A percentile compares a stretch with the other conserved stretches of the same genome.
phyloP scores from a whole-genome alignment of 1,139 yeast genomes.

The Pneumocystis wakefieldiae region DNA sequence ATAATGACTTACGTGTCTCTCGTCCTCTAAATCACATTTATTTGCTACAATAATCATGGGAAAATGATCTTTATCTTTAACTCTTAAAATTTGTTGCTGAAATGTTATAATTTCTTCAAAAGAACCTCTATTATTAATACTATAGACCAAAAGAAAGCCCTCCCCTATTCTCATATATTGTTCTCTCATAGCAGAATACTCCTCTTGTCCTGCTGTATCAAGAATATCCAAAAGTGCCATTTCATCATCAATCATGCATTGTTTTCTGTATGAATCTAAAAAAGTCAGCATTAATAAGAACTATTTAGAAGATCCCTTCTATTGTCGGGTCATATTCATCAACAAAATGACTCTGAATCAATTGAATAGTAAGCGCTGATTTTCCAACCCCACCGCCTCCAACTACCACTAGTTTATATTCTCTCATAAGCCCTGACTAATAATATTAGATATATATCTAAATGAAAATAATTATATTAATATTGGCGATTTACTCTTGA shows the following conservation, averaged over 20 bases:
- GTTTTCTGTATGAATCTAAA: slow-evolving; percentile 29
- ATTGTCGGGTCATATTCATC: slow-evolving; percentile 23
- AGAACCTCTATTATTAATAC: slow-evolving; percentile 66
- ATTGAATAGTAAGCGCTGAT: slow-evolving; percentile 78
- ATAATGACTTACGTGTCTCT: slow-evolving; percentile 33
- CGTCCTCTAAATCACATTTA: slow-evolving; percentile 55
- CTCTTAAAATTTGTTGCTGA: slow-evolving; percentile 71
- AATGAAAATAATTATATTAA: neutral
- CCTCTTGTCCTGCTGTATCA: slow-evolving; percentile 36
- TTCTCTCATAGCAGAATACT: slow-evolving; percentile 48
- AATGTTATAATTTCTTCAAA: slow-evolving; percentile 65
- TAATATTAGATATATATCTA: neutral
- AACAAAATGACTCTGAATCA: slow-evolving; percentile 74
- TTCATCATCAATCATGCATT: slow-evolving; percentile 26
- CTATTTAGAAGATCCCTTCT: slow-evolving; percentile 14
- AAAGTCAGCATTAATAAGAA: neutral
- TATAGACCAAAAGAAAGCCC: slow-evolving; percentile 45
- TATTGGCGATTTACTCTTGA: neutral
- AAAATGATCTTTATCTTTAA: slow-evolving; percentile 43
- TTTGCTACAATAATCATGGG: slow-evolving; percentile 33
- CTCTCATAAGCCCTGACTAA: slow-evolving; percentile 18
- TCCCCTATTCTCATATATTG: slow-evolving; percentile 35
- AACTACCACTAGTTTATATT: slow-evolving; percentile 73
- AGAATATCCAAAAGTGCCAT: slow-evolving; percentile 29
- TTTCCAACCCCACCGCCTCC: slow-evolving; percentile 98